phyloP scores from a whole-genome alignment of 2,329 filamentous ascomycete genomes.

The Capronia americana region DNA sequence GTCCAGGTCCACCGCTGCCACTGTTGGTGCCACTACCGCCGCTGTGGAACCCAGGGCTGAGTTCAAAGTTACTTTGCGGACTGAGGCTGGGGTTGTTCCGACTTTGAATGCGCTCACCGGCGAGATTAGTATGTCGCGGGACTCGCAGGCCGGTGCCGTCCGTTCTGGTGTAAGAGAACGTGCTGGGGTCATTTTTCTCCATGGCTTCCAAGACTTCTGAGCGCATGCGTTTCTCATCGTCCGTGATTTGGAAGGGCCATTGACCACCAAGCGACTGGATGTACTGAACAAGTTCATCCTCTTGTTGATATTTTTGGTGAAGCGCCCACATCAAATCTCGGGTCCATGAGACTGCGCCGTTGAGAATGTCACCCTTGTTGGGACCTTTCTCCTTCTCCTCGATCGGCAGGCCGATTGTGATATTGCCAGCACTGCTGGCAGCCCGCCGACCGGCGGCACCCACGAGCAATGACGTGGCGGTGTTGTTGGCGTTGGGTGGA shows the following conservation, averaged over 20 bases:
- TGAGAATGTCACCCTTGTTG: conserved; percentile 98
- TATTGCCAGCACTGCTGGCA: conserved; percentile 76
- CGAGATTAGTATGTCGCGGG: conserved; percentile 89
- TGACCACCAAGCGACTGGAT: conserved; percentile 74
- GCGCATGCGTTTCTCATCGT: conserved; percentile 95
- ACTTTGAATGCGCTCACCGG: conserved; percentile 73
- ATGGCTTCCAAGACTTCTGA: conserved; percentile 88
- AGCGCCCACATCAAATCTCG: conserved; percentile 98
- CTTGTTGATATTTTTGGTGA: conserved; percentile 84
- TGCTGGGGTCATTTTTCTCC: conserved; percentile 74
- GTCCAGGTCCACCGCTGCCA: conserved; percentile 47
- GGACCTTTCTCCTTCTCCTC: conserved; percentile 99
- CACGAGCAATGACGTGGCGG: conserved; percentile 83
- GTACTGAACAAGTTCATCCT: conserved; percentile 81
- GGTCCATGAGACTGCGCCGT: conserved; percentile 96
- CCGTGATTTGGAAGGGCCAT: conserved; percentile 81
- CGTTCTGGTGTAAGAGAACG: conserved; percentile 83
- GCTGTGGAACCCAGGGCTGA: conserved; percentile 74
- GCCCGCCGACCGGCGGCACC: conserved; percentile 83
- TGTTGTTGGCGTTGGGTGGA: conserved; percentile 61
- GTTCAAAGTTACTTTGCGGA: conserved; percentile 65
- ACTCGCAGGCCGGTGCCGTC: conserved; percentile 86
- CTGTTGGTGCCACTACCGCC: conserved; percentile 69
- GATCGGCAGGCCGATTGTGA: conserved; percentile 87
- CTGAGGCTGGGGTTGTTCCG: conserved; percentile 56